Conservation (phyloP, 2,329 filamentous ascomycete genomes). For the Fusarium sp. region DNA sequence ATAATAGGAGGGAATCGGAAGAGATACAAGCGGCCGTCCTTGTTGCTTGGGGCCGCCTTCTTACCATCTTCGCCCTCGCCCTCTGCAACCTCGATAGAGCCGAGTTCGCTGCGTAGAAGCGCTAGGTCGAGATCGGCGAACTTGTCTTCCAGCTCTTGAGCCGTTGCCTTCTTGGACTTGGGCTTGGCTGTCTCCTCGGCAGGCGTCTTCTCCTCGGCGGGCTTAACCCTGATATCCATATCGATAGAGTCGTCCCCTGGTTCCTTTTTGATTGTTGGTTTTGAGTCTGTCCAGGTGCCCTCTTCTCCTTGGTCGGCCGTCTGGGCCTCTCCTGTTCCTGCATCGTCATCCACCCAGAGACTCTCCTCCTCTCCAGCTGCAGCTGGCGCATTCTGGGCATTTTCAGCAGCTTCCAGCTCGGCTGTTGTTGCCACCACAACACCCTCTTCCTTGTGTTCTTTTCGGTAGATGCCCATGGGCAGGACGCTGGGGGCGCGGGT, state of each 20-base stretch:
- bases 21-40: slow-evolving; percentile 70
- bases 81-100: slow-evolving; percentile 50
- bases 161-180: slow-evolving; percentile 46
- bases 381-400: slow-evolving; percentile 46
- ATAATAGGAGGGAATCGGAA: slow-evolving; percentile 75
- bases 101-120: slow-evolving; percentile 58
- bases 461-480: slow-evolving; percentile 68
- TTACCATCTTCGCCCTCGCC: slow-evolving; percentile 44
- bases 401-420: slow-evolving; percentile 67
- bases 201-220: slow-evolving; percentile 38
- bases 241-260: slow-evolving; percentile 58
- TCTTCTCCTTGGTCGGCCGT: slow-evolving; percentile 50
- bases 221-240: slow-evolving; percentile 52
- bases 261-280: slow-evolving; percentile 58
- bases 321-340: slow-evolving; percentile 43
- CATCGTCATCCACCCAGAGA: slow-evolving; percentile 58
- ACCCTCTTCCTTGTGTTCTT: slow-evolving; percentile 66
- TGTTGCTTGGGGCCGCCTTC: slow-evolving; percentile 49
- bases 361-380: slow-evolving; percentile 56
- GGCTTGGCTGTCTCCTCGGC: slow-evolving; percentile 38
- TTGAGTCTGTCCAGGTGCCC: slow-evolving; percentile 56
- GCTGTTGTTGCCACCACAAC: slow-evolving; percentile 67
- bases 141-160: slow-evolving; percentile 54
- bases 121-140: slow-evolving; percentile 55
- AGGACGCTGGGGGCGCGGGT: slow-evolving; percentile 52